Conservation (phyloP, 306 rosid species). For the Quercus parvula region DNA sequence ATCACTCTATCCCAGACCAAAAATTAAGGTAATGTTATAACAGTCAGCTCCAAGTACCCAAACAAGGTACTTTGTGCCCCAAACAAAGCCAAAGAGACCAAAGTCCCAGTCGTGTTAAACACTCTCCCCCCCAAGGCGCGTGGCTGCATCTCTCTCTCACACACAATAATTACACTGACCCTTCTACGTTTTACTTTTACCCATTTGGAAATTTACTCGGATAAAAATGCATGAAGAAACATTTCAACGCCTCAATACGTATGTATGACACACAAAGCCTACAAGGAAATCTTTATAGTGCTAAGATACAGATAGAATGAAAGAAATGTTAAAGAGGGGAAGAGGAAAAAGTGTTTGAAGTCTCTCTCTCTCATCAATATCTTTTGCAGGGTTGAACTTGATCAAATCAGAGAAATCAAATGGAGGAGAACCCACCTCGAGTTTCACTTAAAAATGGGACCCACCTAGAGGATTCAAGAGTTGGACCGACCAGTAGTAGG, state of each 20-base stretch:
- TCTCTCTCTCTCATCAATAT: neutral
- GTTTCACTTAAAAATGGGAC: slow-evolving; percentile 17
- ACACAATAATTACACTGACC: neutral
- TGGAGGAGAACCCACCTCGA: slow-evolving; percentile 27
- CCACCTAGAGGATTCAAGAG: neutral
- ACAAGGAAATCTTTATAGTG: neutral
- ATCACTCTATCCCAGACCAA: neutral
- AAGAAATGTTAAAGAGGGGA: slow-evolving; percentile 5
- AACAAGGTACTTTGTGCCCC: neutral
- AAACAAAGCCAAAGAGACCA: neutral
- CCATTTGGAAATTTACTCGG: neutral
- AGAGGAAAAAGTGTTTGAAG: neutral
- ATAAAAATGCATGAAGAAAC: slow-evolving; percentile 7
- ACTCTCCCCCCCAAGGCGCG: neutral
- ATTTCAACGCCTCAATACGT: neutral
- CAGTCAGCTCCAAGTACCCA: neutral
- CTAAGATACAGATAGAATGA: neutral
- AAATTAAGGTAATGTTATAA: neutral
- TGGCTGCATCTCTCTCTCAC: neutral
- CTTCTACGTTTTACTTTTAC: neutral
- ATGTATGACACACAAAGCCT: slow-evolving; percentile 3
- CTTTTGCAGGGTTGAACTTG: slow-evolving; percentile 22
- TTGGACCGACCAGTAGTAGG: neutral
- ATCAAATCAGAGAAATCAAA: slow-evolving; percentile 3
- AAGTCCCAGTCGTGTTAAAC: neutral